A percentile compares a stretch with the other conserved stretches of the same genome.
Conservation (phyloP, 73 alveolate species). For the Paramecium pentaurelia region DNA sequence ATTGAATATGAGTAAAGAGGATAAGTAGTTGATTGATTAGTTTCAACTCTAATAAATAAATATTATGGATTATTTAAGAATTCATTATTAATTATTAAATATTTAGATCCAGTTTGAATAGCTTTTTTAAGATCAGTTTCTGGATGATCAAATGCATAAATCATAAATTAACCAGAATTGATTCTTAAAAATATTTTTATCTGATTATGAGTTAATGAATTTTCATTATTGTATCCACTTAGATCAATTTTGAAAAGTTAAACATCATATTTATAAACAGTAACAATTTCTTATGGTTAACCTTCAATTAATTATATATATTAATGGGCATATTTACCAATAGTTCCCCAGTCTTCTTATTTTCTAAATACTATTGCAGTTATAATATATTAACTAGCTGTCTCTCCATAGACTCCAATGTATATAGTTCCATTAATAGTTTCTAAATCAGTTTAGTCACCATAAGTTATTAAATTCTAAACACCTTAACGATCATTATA, state of each 20-base stretch:
- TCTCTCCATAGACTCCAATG: not conserved
- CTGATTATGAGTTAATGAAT: not conserved
- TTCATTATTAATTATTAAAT: too few species aligned
- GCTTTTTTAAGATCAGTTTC: not conserved
- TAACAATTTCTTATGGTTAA: not conserved
- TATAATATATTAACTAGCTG: not conserved
- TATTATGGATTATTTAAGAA: not conserved
- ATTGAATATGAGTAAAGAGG: not conserved
- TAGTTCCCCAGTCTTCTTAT: not conserved
- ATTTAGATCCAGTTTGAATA: not conserved
- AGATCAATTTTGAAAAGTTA: not conserved
- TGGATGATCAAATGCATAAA: conserved; percentile 20
- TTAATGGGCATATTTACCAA: not conserved
- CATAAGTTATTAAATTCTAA: not conserved
- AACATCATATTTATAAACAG: not conserved
- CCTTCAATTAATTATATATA: not conserved
- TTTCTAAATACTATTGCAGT: not conserved
- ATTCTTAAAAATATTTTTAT: not conserved
- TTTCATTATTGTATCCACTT: not conserved
- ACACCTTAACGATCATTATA: not conserved
- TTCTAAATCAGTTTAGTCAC: not conserved
- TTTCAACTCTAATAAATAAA: not conserved
- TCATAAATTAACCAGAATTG: not conserved
- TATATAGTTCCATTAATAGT: not conserved
- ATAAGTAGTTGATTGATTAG: not conserved